Evolutionary conservation across 1,139 yeast genomes (phyloP).

Genomic region (Blastobotrys aristatus): DNA sequence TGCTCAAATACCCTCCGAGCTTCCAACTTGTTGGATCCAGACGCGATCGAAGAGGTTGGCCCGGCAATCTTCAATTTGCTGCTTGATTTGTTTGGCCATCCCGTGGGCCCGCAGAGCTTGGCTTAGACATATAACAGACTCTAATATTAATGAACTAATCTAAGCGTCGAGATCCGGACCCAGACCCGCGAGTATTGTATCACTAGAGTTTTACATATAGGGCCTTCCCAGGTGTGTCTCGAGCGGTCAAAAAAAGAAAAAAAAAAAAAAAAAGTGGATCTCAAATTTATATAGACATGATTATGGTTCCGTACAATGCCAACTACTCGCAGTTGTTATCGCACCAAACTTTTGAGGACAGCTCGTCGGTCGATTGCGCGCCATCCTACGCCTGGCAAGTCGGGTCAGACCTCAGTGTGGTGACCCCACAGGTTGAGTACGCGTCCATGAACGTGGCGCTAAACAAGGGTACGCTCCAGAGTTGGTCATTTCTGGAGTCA

Average conservation of each 20-base stretch:
- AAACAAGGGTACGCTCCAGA: conserved; percentile 31
- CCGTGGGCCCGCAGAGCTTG: conserved; percentile 9
- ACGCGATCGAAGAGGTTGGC: conserved; percentile 8
- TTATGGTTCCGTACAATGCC: conserved; percentile 24
- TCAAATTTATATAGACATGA: no score
- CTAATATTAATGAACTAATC: no score
- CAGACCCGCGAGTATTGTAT: no score
- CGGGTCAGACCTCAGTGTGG: background rate
- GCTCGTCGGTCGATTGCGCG: conserved; percentile 27
- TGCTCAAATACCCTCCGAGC: conserved; percentile 3
- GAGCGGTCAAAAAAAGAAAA: no score
- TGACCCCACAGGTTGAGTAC: conserved; percentile 8
- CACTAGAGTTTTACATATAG: no score
- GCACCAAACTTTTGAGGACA: conserved; percentile 29
- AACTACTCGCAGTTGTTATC: conserved; percentile 22
- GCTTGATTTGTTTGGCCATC: background rate
- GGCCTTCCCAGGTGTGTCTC: no score
- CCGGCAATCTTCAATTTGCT: conserved; percentile 3
- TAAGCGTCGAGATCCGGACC: no score
- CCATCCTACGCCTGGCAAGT: conserved; percentile 27
- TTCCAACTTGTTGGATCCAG: conserved; percentile 4
- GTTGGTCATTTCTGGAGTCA: conserved; percentile 11
- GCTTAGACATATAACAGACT: no score
- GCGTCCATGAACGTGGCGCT: conserved; percentile 16
- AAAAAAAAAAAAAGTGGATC: no score